Base-by-base conservation (phyloP, 495 filamentous ascomycete genomes). In the Talaromyces wortmannii region DNA sequence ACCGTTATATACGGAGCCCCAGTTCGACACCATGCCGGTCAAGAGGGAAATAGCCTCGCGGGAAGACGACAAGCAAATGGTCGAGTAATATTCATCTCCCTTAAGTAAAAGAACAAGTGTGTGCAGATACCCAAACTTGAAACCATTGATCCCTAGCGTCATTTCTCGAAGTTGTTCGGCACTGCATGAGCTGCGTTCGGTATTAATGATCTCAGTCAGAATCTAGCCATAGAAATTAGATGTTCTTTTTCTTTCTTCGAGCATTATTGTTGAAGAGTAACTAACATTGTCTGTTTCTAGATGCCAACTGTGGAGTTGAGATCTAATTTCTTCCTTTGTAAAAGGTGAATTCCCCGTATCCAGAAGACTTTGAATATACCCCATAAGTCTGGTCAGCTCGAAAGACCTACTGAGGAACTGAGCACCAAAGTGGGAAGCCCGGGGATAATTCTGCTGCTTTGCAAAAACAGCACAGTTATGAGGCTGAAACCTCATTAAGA, bases 1-100 rank as follows among this genome's bases (percentile, higher is more conserved):
- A 7, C 58, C 61, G 31, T 59, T 59, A 29, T 63, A 63, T 45
- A 61, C 61, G n/a, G 58, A 57, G 47, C 31, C 52, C 54, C 53
- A 63, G 16, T 63, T 57, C 15, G 61, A 63, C 5, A 59, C 55
- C 32, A 61, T 36, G 15, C 31, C 40, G 2, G 58, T 48, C 12
- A 63, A 47, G 7, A 58, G 16, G 10, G 33, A 50, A 17, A 63
- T 59, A 13, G 57, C 57, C 43, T 56, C 53, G 6, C 53, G 57
- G 13, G 57, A 46, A 40, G 7, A 59, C n/a, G 53, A 59, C 30
- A 59, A 32, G 4, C 53, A 53, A 10, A 48, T 10, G 44, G 31
- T 15, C 7, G 53, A 56, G 36, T 13, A 40, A 31, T 36, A 31
- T 29, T 47, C 5, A 44, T 59, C 53, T 5, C 53, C 53, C 32